phyloP scores from a whole-genome alignment of 1,284 basidiomycete species.

The Puccinia triticina region DNA sequence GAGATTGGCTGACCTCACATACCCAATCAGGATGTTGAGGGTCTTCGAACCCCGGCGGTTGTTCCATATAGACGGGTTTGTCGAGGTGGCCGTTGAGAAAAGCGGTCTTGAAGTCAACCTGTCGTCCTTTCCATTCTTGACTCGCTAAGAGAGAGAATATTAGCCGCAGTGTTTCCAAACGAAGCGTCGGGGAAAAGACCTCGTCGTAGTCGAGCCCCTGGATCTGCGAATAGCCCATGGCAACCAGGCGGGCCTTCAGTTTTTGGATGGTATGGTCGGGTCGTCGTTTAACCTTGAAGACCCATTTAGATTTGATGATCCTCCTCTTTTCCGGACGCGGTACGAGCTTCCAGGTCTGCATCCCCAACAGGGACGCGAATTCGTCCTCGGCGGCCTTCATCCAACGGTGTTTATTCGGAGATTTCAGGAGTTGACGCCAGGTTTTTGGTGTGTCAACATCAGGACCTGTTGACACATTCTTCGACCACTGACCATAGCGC shows the following conservation, averaged over 20 bases:
- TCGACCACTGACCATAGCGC: not conserved
- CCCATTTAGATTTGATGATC: conserved; percentile 1
- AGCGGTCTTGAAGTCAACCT: too few relatives aligned
- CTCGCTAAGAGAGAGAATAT: too few relatives aligned
- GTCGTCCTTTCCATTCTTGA: too few relatives aligned
- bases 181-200: not conserved
- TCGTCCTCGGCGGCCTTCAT: too few relatives aligned
- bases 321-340: not conserved
- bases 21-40: not conserved
- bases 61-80: too few relatives aligned
- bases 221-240: not conserved
- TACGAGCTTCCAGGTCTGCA: too few relatives aligned
- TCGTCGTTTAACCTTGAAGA: not conserved
- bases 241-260: not conserved
- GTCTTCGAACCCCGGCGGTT: too few relatives aligned
- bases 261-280: not conserved
- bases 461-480: not conserved
- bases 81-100: too few relatives aligned
- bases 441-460: not conserved
- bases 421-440: not conserved
- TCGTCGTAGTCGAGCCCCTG: not conserved
- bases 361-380: too few relatives aligned
- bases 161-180: too few relatives aligned
- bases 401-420: not conserved
- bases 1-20: not conserved